Conservation (phyloP, 2,329 filamentous ascomycete species). For the Ophiosphaerella herpotricha region DNA sequence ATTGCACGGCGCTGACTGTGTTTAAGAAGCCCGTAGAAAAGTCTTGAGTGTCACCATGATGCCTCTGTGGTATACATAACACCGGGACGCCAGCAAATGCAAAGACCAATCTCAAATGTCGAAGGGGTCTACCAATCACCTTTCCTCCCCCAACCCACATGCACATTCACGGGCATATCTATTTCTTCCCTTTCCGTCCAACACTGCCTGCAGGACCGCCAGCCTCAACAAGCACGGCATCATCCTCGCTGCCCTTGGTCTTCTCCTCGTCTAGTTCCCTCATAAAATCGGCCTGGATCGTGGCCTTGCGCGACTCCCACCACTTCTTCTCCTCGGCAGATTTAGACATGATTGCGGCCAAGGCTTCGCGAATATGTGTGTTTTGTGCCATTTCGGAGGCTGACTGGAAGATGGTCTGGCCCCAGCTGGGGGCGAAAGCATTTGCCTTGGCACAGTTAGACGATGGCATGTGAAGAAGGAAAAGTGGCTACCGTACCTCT, state of each 20-base stretch:
- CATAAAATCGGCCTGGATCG: constrained; percentile 78
- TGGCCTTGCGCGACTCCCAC: constrained; percentile 84
- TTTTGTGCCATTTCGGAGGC: constrained; percentile 96
- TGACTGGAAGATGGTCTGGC: constrained; percentile 93
- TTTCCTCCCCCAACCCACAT: neutral
- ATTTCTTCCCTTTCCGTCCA: constrained; percentile 27
- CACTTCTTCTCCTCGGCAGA: constrained; percentile 77
- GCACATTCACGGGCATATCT: constrained; percentile 20
- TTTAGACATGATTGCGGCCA: constrained; percentile 75
- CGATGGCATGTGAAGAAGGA: neutral
- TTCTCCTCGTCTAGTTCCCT: constrained; percentile 75
- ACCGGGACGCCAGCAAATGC: constrained; percentile 2
- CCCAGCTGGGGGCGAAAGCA: constrained; percentile 85
- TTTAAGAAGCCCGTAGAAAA: neutral
- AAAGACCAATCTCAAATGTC: neutral
- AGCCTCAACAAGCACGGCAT: constrained; percentile 22
- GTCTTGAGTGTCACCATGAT: neutral
- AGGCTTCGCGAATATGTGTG: constrained; percentile 71
- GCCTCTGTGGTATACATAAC: neutral
- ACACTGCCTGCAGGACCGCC: constrained; percentile 9
- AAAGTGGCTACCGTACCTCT: constrained; percentile 65
- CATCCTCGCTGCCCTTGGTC: constrained; percentile 27
- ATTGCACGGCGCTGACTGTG: constrained; percentile 5
- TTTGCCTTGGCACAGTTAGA: constrained; percentile 69
- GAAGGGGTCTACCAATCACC: too few relatives aligned